Base-by-base conservation (phyloP, 2,329 filamentous ascomycete genomes). In the Rasamsonia emersonii region DNA sequence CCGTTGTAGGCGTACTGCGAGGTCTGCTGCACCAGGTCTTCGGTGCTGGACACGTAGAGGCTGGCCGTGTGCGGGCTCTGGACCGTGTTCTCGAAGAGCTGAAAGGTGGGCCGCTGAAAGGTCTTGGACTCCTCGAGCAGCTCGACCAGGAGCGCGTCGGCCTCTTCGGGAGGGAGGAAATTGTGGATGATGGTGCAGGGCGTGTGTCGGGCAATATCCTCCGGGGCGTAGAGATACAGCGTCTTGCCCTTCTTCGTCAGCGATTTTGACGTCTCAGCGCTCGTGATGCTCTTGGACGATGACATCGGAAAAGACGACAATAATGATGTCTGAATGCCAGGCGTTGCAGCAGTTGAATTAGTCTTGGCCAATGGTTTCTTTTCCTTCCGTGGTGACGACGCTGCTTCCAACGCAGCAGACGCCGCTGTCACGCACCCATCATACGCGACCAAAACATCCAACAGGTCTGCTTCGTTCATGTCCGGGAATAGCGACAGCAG, bases 131-230 rank as follows among this genome's bases (percentile, higher is more conserved):
- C 86, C 2, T 70, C 61, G 1, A 95, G 60, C 21, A 96, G 68
- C 53, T 96, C 88, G 18, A 59, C 55, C 1, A 96, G 65, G 9
- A 98, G 67, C 1, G 70, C 67, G 42, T 86, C 80, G 23, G 91
- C 89, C 37, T 82, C 69, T 2, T 78, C 66, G 0, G 68, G 18
- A 0, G 85, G 77, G 0, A 98, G 67, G 46, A 96, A 95, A 49
- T 94, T 91, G 58, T 93, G 86, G 34, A 95, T 77, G 43, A 96
- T 82, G 8, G 84, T 88, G 59, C 88, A 95, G 1, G 91, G 86
- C 0, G 89, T 94, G 50, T 93, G 74, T 15, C 74, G 70, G 29
- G 84, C 81, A 27, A 96, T 75, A 46, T 94, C 86, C 23, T 76
- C 67, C 0, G 88, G 83, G 24, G 83, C 77, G 56, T 82, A 96